A percentile compares a stretch with the other conserved stretches of the same genome.
Conservation (phyloP, 176 grass and related monocot species). For the Alloteropsis semialata region DNA sequence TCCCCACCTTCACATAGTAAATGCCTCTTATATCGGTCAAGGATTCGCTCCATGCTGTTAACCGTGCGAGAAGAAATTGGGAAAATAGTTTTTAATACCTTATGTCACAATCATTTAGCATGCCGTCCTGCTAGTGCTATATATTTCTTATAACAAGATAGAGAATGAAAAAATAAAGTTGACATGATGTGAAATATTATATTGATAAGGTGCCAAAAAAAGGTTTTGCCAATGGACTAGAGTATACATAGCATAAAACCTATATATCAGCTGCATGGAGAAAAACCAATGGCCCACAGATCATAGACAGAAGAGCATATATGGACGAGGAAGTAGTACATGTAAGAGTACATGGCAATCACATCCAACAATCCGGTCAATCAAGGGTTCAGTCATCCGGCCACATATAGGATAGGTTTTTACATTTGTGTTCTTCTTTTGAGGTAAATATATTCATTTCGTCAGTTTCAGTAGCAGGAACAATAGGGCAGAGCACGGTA, state of each 20-base stretch:
- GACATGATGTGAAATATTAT: no score
- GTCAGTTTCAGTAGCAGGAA: not conserved
- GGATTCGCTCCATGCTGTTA: conserved; percentile 42
- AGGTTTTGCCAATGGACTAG: not conserved
- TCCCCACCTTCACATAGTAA: conserved; percentile 17
- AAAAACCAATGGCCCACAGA: not conserved
- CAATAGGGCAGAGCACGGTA: not conserved
- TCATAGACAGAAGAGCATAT: not conserved
- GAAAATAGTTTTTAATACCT: not conserved
- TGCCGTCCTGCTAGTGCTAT: no score
- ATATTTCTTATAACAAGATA: no score
- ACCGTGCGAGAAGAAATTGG: not conserved
- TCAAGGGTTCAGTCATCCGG: not conserved
- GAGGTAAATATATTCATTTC: not conserved
- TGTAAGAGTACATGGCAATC: not conserved
- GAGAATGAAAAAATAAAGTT: no score
- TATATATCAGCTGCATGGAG: not conserved
- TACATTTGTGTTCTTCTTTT: not conserved
- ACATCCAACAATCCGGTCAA: not conserved
- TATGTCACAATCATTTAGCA: no score
- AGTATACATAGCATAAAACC: not conserved
- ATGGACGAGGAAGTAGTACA: not conserved
- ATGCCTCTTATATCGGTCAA: conserved; percentile 36
- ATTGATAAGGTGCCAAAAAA: no score
- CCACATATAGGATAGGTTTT: not conserved